phyloP scores from a whole-genome alignment of 2,329 filamentous ascomycete species.

The Penicillium sp. region DNA sequence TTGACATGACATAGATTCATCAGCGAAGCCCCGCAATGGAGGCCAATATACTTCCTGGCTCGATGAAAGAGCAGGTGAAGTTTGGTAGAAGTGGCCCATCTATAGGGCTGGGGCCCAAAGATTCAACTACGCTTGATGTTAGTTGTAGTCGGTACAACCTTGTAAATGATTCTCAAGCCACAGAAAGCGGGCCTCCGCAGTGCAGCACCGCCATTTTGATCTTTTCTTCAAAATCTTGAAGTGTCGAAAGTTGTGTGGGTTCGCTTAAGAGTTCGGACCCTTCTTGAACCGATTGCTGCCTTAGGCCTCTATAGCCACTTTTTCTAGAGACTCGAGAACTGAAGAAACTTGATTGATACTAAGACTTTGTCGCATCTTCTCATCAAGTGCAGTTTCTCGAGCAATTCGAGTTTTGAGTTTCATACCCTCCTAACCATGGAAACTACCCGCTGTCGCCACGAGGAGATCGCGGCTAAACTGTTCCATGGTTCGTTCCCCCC shows the following conservation, averaged over 20 bases:
- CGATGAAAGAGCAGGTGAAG: background rate
- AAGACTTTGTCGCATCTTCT: no score
- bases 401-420: no score
- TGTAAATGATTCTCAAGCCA: no score
- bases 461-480: slow-evolving; percentile 8
- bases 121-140: background rate
- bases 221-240: no score
- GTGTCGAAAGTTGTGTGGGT: slow-evolving; percentile 9
- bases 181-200: background rate
- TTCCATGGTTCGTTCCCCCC: slow-evolving; percentile 29
- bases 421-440: slow-evolving; percentile 20
- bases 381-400: no score
- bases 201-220: background rate
- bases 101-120: slow-evolving; percentile 3
- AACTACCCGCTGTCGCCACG: slow-evolving; percentile 12
- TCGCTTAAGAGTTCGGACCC: slow-evolving; percentile 18
- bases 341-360: no score
- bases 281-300: slow-evolving; percentile 15
- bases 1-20: no score
- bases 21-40: no score
- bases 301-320: slow-evolving; percentile 1
- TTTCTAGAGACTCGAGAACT: no score
- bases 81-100: slow-evolving; percentile 1
- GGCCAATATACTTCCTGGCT: background rate
- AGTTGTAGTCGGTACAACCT: no score